These are phyloP conservation scores for Candida easanensis DNA, from an alignment of 805 yeast species.

Conservation along the genomic window DNA sequence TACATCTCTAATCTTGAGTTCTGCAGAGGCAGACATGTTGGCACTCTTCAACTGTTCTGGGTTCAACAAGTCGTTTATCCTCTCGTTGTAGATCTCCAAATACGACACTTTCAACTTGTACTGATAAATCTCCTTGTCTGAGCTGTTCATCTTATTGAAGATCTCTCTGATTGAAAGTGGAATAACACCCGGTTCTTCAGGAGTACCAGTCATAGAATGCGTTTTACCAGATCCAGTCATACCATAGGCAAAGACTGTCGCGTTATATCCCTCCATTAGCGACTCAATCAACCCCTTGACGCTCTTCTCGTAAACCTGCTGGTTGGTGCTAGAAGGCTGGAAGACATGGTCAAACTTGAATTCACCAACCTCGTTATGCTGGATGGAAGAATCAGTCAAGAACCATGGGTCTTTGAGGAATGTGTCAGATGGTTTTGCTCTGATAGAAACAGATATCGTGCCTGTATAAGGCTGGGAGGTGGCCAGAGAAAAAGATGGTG, in stretches of 20 bases:
- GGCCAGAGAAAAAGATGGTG: constrained; percentile 19
- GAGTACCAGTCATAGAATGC: constrained; percentile 76
- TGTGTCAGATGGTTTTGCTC: constrained; percentile 63
- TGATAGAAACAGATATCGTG: constrained; percentile 68
- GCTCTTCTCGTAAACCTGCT: constrained; percentile 54
- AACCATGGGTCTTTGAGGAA: constrained; percentile 32
- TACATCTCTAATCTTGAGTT: constrained; percentile 78
- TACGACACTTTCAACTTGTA: constrained; percentile 63
- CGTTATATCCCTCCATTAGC: constrained; percentile 73
- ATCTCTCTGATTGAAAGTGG: constrained; percentile 72
- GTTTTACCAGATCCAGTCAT: constrained; percentile 98
- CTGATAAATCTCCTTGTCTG: constrained; percentile 29
- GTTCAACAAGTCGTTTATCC: constrained; percentile 69
- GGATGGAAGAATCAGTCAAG: constrained; percentile 38
- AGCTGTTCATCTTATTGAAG: constrained; percentile 35
- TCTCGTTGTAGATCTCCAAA: constrained; percentile 92
- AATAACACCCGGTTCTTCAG: constrained; percentile 69
- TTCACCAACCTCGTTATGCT: constrained; percentile 55
- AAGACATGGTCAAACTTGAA: constrained; percentile 81
- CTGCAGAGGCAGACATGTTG: constrained; percentile 29
- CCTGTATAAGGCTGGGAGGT: constrained; percentile 50
- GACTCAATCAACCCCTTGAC: constrained; percentile 53
- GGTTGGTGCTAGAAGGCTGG: constrained; percentile 50
- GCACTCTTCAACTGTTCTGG: constrained; percentile 23
- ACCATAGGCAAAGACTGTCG: constrained; percentile 93